These are phyloP conservation scores for Reticulascus tulasneorum DNA, from an alignment of 2,329 filamentous ascomycete species.

Conservation along the genomic window DNA sequence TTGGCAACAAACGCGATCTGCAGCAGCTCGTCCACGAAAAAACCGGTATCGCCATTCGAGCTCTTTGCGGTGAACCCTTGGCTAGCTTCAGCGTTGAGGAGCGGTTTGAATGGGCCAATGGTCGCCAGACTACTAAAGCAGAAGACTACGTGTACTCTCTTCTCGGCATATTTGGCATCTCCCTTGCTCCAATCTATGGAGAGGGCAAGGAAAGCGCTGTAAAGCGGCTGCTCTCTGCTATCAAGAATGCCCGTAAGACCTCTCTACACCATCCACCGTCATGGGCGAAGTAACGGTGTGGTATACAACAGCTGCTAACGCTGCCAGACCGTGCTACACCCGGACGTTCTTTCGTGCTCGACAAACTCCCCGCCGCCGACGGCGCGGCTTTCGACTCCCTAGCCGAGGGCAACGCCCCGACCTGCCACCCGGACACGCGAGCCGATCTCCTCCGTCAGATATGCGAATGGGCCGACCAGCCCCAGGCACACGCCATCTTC, in stretches of 20 bases:
- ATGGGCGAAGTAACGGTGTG: no score
- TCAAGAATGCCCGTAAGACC: no score
- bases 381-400: slow-evolving; percentile 30
- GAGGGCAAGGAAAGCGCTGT: no score
- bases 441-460: slow-evolving; percentile 26
- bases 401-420: slow-evolving; percentile 25
- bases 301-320: no score
- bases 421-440: slow-evolving; percentile 26
- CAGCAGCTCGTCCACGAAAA: slow-evolving; percentile 19
- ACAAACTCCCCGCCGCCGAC: slow-evolving; percentile 16
- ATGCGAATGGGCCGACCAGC: slow-evolving; percentile 21
- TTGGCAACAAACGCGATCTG: slow-evolving; percentile 9
- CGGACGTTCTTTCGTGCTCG: slow-evolving; percentile 17
- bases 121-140: slow-evolving; percentile 15
- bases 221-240: no score
- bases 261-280: no score
- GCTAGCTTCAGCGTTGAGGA: slow-evolving; percentile 10
- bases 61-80: no score
- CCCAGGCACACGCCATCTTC: slow-evolving; percentile 21
- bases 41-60: slow-evolving; percentile 20
- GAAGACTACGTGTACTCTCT: slow-evolving; percentile 23
- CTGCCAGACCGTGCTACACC: no score
- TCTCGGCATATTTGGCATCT: slow-evolving; percentile 22
- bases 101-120: slow-evolving; percentile 22
- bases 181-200: no score